phyloP scores from a whole-genome alignment of 805 yeast genomes.

The Blastobotrys robertii region DNA sequence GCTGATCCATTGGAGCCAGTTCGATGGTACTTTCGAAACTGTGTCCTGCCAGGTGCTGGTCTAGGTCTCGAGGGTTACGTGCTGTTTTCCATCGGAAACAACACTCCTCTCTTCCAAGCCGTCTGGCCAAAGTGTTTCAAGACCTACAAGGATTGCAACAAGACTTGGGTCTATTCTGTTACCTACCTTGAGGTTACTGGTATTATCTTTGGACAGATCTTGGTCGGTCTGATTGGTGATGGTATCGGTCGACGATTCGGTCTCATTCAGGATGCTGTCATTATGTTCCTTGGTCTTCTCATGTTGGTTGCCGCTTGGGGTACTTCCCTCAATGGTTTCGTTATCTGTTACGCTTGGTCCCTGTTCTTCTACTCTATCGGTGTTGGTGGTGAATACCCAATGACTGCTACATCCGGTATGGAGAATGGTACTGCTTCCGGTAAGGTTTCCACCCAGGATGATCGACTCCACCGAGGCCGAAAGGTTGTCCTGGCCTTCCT shows the following conservation, averaged over 20 bases:
- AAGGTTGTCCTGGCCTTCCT: slow-evolving; percentile 44
- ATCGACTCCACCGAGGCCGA: slow-evolving; percentile 29
- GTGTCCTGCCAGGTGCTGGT: slow-evolving; percentile 31
- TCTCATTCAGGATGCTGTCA: slow-evolving; percentile 46
- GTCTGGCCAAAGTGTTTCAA: slow-evolving; percentile 33
- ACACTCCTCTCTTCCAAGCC: slow-evolving; percentile 22
- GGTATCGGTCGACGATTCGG: slow-evolving; percentile 54
- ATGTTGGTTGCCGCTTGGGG: slow-evolving; percentile 56
- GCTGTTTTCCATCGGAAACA: slow-evolving; percentile 30
- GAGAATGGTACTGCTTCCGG: slow-evolving; percentile 40
- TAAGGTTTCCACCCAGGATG: slow-evolving; percentile 18
- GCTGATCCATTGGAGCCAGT: slow-evolving; percentile 28
- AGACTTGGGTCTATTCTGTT: slow-evolving; percentile 28
- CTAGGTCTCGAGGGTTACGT: slow-evolving; percentile 31
- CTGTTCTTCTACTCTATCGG: slow-evolving; percentile 43
- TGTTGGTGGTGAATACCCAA: slow-evolving; percentile 62
- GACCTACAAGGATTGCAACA: slow-evolving; percentile 21
- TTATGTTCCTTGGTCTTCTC: slow-evolving; percentile 48
- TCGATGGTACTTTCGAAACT: slow-evolving; percentile 27
- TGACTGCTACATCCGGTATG: slow-evolving; percentile 51
- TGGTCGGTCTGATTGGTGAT: slow-evolving; percentile 49
- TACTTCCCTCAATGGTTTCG: slow-evolving; percentile 45
- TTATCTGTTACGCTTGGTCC: slow-evolving; percentile 37
- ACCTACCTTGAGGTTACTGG: slow-evolving; percentile 32
- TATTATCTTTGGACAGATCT: slow-evolving; percentile 52